Conservation (phyloP, 768 basidiomycete genomes). For the Lactarius sanguifluus region DNA sequence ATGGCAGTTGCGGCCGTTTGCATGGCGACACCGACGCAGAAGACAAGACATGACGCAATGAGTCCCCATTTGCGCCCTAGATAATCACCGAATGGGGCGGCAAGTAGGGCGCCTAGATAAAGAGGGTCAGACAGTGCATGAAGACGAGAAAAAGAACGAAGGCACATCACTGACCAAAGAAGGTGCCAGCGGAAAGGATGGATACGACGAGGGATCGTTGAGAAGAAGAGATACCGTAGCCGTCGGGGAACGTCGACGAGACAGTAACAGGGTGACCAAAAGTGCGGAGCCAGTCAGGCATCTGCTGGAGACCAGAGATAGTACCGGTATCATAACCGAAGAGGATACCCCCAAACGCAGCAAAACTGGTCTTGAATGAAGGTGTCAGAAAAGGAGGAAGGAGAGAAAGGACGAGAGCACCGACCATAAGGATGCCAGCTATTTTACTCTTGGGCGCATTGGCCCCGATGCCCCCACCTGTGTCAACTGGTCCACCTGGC, state of each 20-base stretch:
- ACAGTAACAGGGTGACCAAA: conserved; percentile 43
- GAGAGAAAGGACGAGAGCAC: background rate
- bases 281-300: conserved; percentile 55
- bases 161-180: conserved; percentile 50
- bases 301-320: conserved; percentile 74
- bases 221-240: conserved; percentile 42
- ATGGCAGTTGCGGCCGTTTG: conserved; percentile 57
- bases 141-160: conserved; percentile 8
- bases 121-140: background rate
- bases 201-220: conserved; percentile 55
- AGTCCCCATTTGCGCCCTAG: conserved; percentile 53
- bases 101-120: conserved; percentile 49
- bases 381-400: background rate
- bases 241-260: conserved; percentile 24
- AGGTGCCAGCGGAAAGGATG: conserved; percentile 86
- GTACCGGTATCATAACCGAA: conserved; percentile 82
- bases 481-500: conserved; percentile 28
- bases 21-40: conserved; percentile 63
- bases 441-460: conserved; percentile 29
- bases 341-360: conserved; percentile 43
- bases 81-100: conserved; percentile 53
- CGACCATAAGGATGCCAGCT: conserved; percentile 42
- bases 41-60: conserved; percentile 49
- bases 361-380: conserved; percentile 33
- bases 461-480: conserved; percentile 27